Evolutionary conservation across 1,284 basidiomycete species (phyloP), one percentile per base, ranked within the genome.

Genomic region (Sporisorium sorghi): DNA sequence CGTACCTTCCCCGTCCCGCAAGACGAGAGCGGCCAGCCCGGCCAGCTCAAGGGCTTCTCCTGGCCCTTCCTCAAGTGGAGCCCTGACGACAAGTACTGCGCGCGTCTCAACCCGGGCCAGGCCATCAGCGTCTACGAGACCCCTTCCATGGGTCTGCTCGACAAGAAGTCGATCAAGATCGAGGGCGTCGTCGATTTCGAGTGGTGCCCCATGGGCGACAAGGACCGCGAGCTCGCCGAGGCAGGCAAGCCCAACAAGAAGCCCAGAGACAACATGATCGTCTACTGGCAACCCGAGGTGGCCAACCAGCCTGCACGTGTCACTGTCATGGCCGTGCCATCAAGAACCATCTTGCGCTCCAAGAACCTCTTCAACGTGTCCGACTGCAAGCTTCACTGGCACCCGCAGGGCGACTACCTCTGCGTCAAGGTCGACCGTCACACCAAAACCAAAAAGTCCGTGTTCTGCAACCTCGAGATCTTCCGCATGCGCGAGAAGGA

Each of bases 341-440:
- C 89, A 82, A 90, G 97, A 56, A 88, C 88, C 54, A 89, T 93
- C 69, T 86, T 98, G 46, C 90, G 97, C 43, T 92, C 95, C 79
- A 99, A 99, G 88, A 99, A 99, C 86, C 86, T 99, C 70, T 99
- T 99, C 89, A 96, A 96, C 84, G 97, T 99, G 56, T 91, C 94
- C 5, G 96, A 98, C 88, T 98, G 95, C 86, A 98, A 98, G 87
- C 89, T 99, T 49, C 92, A 93, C 86, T 99, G 94, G 95, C 97
- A 99, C 87, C 97, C 96, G 83, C 93, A 97, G 85, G 97, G 97
- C 53, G 95, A 99, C 86, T 99, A 94, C 88, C 89, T 99, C 26
- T 99, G 97, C 82, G 97, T 99, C 86, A 98, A 97, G 87, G 97
- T 99, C 63, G 97, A 99, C 86, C 92, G 97, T 65, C 95, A 98